Conservation (phyloP, 2,329 filamentous ascomycete genomes). For the Emydomyces testavorans region DNA sequence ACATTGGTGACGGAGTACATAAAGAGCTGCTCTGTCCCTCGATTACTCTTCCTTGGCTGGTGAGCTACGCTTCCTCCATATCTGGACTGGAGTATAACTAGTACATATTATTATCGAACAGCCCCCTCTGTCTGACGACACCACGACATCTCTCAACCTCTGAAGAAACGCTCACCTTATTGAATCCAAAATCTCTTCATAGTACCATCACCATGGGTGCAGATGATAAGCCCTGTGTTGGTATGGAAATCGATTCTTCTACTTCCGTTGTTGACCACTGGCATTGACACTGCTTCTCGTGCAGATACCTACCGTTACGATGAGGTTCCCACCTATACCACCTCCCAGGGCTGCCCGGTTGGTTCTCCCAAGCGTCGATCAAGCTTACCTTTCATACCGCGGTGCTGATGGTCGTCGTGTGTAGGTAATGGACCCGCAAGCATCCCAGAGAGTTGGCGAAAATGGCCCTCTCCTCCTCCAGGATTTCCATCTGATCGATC, state of each 20-base stretch:
- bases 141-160: neutral
- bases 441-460: conserved; percentile 43
- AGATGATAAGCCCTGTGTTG: conserved; percentile 23
- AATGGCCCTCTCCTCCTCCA: conserved; percentile 52
- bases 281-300: conserved; percentile 8
- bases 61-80: no score
- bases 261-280: neutral
- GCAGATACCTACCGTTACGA: conserved; percentile 41
- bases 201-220: conserved; percentile 26
- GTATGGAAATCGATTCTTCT: neutral
- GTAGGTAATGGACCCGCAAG: conserved; percentile 42
- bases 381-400: conserved; percentile 2
- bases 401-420: neutral
- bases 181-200: neutral
- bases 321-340: conserved; percentile 48
- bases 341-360: conserved; percentile 48
- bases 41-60: no score
- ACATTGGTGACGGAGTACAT: no score
- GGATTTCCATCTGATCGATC: conserved; percentile 54
- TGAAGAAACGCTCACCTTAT: no score
- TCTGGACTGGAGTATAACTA: no score
- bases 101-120: no score
- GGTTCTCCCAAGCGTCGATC: neutral
- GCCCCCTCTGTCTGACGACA: no score
- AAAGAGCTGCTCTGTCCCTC: no score